Conservation (phyloP, 768 basidiomycete species). For the Rhodotorula graminis region DNA sequence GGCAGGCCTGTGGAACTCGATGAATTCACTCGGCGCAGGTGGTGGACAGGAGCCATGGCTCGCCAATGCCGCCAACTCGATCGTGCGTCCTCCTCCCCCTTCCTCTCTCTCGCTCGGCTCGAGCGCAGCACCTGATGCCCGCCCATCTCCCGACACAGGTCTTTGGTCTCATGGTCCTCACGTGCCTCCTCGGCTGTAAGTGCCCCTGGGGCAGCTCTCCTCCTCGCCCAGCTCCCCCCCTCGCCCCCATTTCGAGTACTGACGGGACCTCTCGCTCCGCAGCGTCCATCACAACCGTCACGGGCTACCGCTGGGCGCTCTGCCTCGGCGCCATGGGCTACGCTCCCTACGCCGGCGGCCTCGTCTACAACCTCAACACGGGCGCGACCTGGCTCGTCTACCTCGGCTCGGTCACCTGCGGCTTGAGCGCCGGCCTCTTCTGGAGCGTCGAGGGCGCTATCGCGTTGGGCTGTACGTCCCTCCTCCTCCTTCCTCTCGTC, state of each 20-base stretch:
- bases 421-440: constrained; percentile 38
- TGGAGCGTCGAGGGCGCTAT: constrained; percentile 42
- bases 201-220: neutral
- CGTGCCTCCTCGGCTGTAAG: constrained; percentile 22
- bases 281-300: neutral
- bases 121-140: too few relatives aligned
- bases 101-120: neutral
- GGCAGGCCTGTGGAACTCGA: neutral
- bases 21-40: neutral
- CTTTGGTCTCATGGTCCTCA: constrained; percentile 29
- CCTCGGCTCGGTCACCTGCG: constrained; percentile 41
- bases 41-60: constrained; percentile 7
- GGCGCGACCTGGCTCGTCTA: constrained; percentile 44
- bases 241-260: too few relatives aligned
- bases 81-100: neutral
- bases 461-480: constrained; percentile 45
- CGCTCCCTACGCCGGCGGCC: constrained; percentile 41
- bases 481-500: neutral
- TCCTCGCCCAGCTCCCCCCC: too few relatives aligned
- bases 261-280: neutral
- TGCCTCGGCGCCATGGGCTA: constrained; percentile 17
- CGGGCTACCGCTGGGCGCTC: constrained; percentile 18
- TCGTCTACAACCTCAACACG: constrained; percentile 41
- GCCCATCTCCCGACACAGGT: too few relatives aligned
- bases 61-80: constrained; percentile 24